Evolutionary conservation across 306 rosid genomes (phyloP).

Genomic region (Inga oerstediana): DNA sequence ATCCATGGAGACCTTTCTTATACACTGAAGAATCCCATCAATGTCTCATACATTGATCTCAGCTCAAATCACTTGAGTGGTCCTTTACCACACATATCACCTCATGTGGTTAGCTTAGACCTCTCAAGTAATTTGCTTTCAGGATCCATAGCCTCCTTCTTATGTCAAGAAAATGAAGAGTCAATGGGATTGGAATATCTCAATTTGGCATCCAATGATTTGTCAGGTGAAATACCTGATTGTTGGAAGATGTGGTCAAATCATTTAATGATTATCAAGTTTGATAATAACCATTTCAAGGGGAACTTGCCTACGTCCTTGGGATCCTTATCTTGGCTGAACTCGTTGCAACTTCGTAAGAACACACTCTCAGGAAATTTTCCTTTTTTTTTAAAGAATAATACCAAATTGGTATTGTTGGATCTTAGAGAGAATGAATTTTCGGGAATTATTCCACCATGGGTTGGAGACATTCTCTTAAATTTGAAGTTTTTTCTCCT

Average conservation of each 20-base stretch:
- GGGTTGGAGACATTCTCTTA: too few relatives aligned
- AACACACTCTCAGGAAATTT: neutral
- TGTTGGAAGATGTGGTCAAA: neutral
- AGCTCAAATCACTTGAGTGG: neutral
- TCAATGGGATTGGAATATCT: neutral
- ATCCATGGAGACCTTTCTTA: neutral
- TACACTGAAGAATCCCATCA: neutral
- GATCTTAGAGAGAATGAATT: too few relatives aligned
- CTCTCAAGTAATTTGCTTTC: neutral
- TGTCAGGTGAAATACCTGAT: neutral
- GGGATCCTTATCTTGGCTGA: neutral
- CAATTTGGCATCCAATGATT: neutral
- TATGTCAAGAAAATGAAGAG: neutral
- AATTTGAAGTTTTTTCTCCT: too few relatives aligned
- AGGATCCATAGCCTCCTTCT: neutral
- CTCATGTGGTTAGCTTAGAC: neutral
- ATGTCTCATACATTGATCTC: neutral
- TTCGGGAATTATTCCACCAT: too few relatives aligned
- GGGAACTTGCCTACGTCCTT: neutral
- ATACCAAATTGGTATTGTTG: too few relatives aligned
- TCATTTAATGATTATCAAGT: neutral
- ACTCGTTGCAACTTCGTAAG: neutral
- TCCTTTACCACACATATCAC: neutral
- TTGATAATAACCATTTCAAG: neutral
- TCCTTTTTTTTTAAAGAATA: neutral